Evolutionary conservation across 139 green algal genomes (phyloP), one percentile per base, ranked within the genome.

Genomic region (Raphidocelis subcapitata): DNA sequence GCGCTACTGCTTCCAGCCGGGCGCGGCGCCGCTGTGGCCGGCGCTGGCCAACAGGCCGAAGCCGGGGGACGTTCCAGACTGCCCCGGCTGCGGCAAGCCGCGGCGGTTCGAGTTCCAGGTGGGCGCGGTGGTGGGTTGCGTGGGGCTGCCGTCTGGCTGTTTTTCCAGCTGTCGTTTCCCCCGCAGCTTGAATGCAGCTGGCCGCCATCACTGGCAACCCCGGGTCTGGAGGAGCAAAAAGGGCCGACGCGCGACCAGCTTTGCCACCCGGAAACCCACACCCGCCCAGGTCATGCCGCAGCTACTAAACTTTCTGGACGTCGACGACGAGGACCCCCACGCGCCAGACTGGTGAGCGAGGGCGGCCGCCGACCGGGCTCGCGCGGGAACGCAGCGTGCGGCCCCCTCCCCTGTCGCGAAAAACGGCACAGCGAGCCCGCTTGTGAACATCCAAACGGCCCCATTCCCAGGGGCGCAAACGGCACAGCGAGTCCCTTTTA

Each of bases 51-150:
- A 65, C 52, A 36, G 73, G 14, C 85, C 87, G 1, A 44, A 28
- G 2, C 63, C 74, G 1, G 41, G 41, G 1, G 70, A 80, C 62
- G 83, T 95, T 15, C 90, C 88, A 3, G 49, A 69, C 10, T 95
- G 90, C 73, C 60, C 75, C 36, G 64, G 61, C 32, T 95, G 90
- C 66, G 85, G 88, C 1, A 66, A 36, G 0, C 57, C 79, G 0
- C 81, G 90, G 1, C 57, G 51, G 26, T 92, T 94, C 78, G 90
- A 95, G 61, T 95, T 94, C 67, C 89, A 94, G 81, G 69, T 95
- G 63, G 52, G 89, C 51, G 72, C 71, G 33, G 82, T 49, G 41
- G 41, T 49, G 41, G 8, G 41, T 49, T 8, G 8, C 8, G 8
- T n/a, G n/a, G n/a, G n/a, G n/a, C n/a, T n/a, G n/a, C n/a, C n/a